Evolutionary conservation across 2,329 filamentous ascomycete genomes (phyloP).

Genomic region (Chlorencoelia australis): DNA sequence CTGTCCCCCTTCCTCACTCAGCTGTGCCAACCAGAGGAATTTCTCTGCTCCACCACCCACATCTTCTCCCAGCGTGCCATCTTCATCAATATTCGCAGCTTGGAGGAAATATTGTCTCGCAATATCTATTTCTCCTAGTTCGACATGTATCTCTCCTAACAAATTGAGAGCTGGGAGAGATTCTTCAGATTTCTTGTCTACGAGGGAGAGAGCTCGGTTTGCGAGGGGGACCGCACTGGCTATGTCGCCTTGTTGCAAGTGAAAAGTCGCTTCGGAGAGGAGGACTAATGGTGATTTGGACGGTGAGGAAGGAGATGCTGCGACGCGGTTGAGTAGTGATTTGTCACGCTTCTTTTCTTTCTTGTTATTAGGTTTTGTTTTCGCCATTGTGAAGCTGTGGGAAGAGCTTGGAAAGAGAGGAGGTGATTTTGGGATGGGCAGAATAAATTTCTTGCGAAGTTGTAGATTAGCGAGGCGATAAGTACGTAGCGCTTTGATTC

Average conservation of each 20-base stretch:
- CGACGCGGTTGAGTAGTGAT: slow-evolving; percentile 19
- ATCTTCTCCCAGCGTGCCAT: slow-evolving; percentile 60
- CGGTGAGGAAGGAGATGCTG: slow-evolving; percentile 18
- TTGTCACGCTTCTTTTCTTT: slow-evolving; percentile 24
- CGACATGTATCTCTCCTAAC: slow-evolving; percentile 29
- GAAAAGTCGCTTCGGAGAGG: slow-evolving; percentile 21
- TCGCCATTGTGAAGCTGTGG: slow-evolving; percentile 20
- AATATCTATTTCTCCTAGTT: slow-evolving; percentile 56
- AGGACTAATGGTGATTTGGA: slow-evolving; percentile 17
- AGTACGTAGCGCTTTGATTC: slow-evolving; percentile 3
- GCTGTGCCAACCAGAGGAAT: slow-evolving; percentile 87
- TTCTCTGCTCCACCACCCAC: slow-evolving; percentile 82
- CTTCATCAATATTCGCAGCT: slow-evolving; percentile 66
- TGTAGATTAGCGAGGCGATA: slow-evolving; percentile 8
- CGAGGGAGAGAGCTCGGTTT: slow-evolving; percentile 19
- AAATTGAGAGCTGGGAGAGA: slow-evolving; percentile 26
- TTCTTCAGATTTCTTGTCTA: slow-evolving; percentile 18
- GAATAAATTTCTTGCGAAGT: slow-evolving; percentile 7
- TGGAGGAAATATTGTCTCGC: slow-evolving; percentile 63
- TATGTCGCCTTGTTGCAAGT: slow-evolving; percentile 26
- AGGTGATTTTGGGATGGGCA: slow-evolving; percentile 4
- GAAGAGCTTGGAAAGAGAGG: not conserved
- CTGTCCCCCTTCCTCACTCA: slow-evolving; percentile 61
- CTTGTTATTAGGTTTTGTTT: slow-evolving; percentile 26
- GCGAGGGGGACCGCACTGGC: slow-evolving; percentile 21